Conservation (phyloP, 73 alveolate species). For the Paramecium caudatum region DNA sequence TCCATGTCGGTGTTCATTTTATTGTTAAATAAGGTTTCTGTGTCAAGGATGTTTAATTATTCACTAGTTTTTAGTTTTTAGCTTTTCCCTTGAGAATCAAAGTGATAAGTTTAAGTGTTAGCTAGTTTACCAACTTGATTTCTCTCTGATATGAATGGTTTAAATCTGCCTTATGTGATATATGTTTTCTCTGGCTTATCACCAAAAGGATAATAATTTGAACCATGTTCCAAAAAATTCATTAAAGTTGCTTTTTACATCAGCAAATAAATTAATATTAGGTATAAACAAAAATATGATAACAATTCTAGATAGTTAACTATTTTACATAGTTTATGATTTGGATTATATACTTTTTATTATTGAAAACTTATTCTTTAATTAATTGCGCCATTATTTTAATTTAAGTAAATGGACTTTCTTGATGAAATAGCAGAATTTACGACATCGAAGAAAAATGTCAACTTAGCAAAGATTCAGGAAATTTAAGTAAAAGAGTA, state of each 20-base stretch:
- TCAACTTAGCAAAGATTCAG: not conserved
- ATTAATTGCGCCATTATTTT: constrained; percentile 35
- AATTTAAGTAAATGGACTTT: not conserved
- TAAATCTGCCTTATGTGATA: constrained; percentile 9
- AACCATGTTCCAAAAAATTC: constrained; percentile 19
- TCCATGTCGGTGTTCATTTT: constrained; percentile 45
- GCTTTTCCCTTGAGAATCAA: not conserved
- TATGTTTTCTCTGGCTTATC: constrained; percentile 11
- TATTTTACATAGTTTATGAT: too few species aligned
- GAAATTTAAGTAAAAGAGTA: not conserved
- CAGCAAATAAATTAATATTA: too few species aligned
- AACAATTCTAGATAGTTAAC: too few species aligned
- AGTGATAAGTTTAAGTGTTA: not conserved
- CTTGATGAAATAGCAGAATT: not conserved
- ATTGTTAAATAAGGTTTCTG: not conserved
- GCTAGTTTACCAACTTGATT: constrained; percentile 41
- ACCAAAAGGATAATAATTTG: constrained; percentile 59
- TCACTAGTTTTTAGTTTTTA: not conserved
- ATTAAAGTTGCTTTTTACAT: constrained; percentile 6
- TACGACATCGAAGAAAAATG: not conserved
- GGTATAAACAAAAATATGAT: not conserved
- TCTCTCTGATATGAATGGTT: constrained; percentile 43
- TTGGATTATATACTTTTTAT: too few species aligned
- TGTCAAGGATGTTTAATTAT: not conserved
- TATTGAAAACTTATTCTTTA: too few species aligned